Conservation (phyloP, 2,329 filamentous ascomycete genomes). For the Anisogramma anomala region DNA sequence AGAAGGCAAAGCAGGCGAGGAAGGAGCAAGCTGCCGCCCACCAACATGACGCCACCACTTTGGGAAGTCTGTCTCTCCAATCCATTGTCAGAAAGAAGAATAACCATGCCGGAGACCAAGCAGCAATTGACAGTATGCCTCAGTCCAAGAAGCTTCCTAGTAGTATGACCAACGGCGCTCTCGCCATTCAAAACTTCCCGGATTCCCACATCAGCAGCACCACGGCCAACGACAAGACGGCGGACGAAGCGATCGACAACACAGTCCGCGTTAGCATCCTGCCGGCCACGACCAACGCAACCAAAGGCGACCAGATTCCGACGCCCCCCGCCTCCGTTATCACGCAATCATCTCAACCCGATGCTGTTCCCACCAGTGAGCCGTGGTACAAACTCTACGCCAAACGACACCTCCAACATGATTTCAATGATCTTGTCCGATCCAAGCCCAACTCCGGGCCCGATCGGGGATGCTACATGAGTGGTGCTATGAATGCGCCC, state of each 20-base stretch:
- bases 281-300: too few relatives aligned
- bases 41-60: background rate
- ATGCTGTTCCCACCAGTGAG: too few relatives aligned
- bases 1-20: constrained; percentile 9
- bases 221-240: background rate
- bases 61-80: background rate
- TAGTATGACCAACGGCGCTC: background rate
- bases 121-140: constrained; percentile 6
- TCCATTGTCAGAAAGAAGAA: background rate
- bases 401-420: constrained; percentile 6
- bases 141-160: constrained; percentile 1
- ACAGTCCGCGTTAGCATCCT: too few relatives aligned
- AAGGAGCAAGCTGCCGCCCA: constrained; percentile 1
- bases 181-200: background rate
- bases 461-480: background rate
- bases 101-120: background rate
- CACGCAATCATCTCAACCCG: background rate
- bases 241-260: too few relatives aligned
- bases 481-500: constrained; percentile 5
- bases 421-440: constrained; percentile 10
- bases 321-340: too few relatives aligned
- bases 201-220: background rate
- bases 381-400: constrained; percentile 11
- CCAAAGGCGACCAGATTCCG: too few relatives aligned
- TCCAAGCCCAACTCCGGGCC: background rate